Evolutionary conservation across 257 asterid species (phyloP).

Genomic region (Vinca minor): DNA sequence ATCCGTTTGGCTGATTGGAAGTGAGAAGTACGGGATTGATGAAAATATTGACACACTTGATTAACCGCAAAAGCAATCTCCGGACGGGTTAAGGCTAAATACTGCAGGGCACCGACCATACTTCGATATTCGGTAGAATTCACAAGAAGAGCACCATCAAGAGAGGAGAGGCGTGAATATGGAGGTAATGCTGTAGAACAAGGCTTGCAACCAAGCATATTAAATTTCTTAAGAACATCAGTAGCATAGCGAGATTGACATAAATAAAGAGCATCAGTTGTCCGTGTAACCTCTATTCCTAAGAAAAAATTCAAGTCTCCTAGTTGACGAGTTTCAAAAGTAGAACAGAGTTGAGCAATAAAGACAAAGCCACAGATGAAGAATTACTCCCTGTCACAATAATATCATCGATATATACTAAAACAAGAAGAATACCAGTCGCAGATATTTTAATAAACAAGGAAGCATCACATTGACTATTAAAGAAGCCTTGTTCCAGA

Average conservation of each 20-base stretch:
- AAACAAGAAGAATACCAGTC: too few relatives aligned
- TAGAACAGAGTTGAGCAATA: not conserved
- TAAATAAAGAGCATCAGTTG: not conserved
- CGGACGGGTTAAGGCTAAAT: too few relatives aligned
- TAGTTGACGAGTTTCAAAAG: not conserved
- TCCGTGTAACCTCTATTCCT: not conserved
- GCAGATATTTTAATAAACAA: not conserved
- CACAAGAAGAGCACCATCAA: too few relatives aligned
- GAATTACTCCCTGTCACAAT: too few relatives aligned
- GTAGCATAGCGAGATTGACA: not conserved
- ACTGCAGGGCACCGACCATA: too few relatives aligned
- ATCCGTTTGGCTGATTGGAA: not conserved
- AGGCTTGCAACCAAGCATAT: not conserved
- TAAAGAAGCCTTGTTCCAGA: not conserved
- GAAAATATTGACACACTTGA: not conserved
- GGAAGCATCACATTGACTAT: not conserved
- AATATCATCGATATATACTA: too few relatives aligned
- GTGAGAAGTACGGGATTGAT: too few relatives aligned
- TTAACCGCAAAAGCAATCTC: too few relatives aligned
- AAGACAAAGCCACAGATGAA: not conserved
- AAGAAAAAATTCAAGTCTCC: not conserved
- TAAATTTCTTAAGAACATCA: not conserved
- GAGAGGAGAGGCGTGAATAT: too few relatives aligned
- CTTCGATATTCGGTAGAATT: not conserved
- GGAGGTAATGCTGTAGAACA: not conserved